phyloP scores from a whole-genome alignment of 2,329 filamentous ascomycete species.

The Aaosphaeria pasadenensis region DNA sequence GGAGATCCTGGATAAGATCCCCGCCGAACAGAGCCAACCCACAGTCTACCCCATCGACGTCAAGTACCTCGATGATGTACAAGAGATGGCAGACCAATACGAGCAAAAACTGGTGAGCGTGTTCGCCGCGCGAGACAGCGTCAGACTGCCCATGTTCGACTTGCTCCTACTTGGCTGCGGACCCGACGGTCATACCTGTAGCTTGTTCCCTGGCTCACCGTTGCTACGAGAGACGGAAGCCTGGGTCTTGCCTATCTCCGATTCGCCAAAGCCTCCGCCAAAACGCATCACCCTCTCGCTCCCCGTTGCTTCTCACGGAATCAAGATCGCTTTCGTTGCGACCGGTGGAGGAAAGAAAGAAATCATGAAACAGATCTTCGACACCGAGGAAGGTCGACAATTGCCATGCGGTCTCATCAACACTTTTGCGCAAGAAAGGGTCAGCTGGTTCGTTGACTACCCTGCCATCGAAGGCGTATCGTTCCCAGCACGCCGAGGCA shows the following conservation, averaged over 20 bases:
- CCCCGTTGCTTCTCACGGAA: slow-evolving; percentile 82
- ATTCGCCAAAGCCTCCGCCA: slow-evolving; percentile 92
- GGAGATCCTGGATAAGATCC: slow-evolving; percentile 87
- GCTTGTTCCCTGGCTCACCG: slow-evolving; percentile 85
- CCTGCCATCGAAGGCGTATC: slow-evolving; percentile 80
- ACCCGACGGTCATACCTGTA: slow-evolving; percentile 96
- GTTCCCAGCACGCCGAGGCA: slow-evolving; percentile 68
- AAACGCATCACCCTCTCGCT: slow-evolving; percentile 89
- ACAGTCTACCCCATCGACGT: slow-evolving; percentile 77
- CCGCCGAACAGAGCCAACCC: slow-evolving; percentile 62
- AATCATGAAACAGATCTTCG: slow-evolving; percentile 89
- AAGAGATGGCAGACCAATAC: slow-evolving; percentile 92
- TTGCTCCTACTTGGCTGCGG: slow-evolving; percentile 90
- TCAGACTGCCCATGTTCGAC: slow-evolving; percentile 93
- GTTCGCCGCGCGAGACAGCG: slow-evolving; percentile 90
- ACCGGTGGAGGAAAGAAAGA: slow-evolving; percentile 88
- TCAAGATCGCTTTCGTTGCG: slow-evolving; percentile 86
- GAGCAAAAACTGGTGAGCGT: slow-evolving; percentile 80
- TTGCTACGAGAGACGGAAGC: slow-evolving; percentile 82
- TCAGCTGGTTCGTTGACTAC: slow-evolving; percentile 92
- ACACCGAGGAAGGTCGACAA: slow-evolving; percentile 65
- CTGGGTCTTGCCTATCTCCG: slow-evolving; percentile 88
- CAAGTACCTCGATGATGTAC: slow-evolving; percentile 67
- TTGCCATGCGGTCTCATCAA: slow-evolving; percentile 90
- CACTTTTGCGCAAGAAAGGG: slow-evolving; percentile 75